Percentiles rank a stretch among this genome's conserved stretches.
phyloP scores from a whole-genome alignment of 2,329 filamentous ascomycete genomes.

The Fusarium sp. region DNA sequence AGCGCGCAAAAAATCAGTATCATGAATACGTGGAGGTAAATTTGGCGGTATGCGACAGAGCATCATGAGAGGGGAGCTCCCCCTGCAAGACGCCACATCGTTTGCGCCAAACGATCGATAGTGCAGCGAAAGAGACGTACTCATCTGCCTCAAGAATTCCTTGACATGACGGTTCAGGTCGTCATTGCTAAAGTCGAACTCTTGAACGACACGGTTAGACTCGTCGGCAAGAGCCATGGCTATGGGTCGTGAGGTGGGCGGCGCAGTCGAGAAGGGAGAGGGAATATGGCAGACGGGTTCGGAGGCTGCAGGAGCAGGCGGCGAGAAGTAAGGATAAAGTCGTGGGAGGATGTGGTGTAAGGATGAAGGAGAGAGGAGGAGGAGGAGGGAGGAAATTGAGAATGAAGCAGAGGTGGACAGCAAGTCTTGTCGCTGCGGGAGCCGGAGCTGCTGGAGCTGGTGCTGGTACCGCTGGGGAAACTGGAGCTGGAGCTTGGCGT shows the following conservation, averaged over 20 bases:
- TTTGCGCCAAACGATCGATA: neutral
- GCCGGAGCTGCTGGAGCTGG: constrained; percentile 39
- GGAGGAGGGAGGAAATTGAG: constrained; percentile 45
- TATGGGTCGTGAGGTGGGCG: constrained; percentile 66
- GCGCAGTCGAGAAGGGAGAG: constrained; percentile 64
- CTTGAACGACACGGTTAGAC: constrained; percentile 81
- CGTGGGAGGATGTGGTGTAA: constrained; percentile 25
- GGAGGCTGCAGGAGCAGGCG: constrained; percentile 49
- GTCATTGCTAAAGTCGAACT: constrained; percentile 86
- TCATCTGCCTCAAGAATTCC: constrained; percentile 90
- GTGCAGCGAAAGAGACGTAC: constrained; percentile 53
- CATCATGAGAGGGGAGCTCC: constrained; percentile 23
- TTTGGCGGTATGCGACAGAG: constrained; percentile 16
- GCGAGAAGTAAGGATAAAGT: constrained; percentile 38
- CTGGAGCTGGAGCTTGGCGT: constrained; percentile 53
- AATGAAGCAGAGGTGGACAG: constrained; percentile 37
- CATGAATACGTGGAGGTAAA: constrained; percentile 15
- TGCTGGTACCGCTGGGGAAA: constrained; percentile 25
- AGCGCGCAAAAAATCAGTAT: constrained; percentile 24
- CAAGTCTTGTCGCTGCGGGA: constrained; percentile 27
- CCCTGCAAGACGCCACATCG: constrained; percentile 7
- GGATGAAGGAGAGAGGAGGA: constrained; percentile 29
- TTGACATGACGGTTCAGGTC: constrained; percentile 83
- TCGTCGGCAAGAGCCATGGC: constrained; percentile 75
- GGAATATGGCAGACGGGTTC: constrained; percentile 67